Percentiles rank a stretch among this genome's conserved stretches.
These are phyloP conservation scores for Psilocybe mexicana DNA, from an alignment of 1,284 basidiomycete species.

Conservation along the genomic window DNA sequence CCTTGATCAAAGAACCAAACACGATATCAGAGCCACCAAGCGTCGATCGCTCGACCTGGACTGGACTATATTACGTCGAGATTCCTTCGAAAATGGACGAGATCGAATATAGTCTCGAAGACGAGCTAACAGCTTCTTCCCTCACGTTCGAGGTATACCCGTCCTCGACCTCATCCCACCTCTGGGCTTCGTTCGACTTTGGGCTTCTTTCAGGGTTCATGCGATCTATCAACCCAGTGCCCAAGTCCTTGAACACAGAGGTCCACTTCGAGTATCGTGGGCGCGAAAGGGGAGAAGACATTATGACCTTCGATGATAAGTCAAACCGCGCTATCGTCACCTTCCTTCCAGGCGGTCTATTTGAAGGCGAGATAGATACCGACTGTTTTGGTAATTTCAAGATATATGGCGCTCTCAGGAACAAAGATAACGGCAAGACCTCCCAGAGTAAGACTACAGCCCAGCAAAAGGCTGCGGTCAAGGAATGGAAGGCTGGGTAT, in stretches of 20 bases:
- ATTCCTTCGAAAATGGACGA: conserved; percentile 1
- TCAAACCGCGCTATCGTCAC: conserved; percentile 23
- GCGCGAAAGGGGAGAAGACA: conserved; percentile 19
- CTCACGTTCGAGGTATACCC: conserved; percentile 10
- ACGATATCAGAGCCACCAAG: neutral
- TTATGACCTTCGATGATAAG: conserved; percentile 21
- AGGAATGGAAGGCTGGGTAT: conserved; percentile 25
- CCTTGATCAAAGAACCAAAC: neutral
- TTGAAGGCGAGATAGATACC: conserved; percentile 22
- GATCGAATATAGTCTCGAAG: neutral
- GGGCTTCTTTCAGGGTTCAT: conserved; percentile 26
- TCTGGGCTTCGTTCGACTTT: conserved; percentile 31
- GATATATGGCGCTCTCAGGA: conserved; percentile 14
- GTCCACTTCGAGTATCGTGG: conserved; percentile 26
- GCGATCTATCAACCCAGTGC: conserved; percentile 20
- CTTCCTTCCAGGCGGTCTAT: conserved; percentile 25
- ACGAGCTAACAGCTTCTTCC: neutral
- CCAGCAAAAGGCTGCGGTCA: conserved; percentile 8
- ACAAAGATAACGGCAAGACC: conserved; percentile 2
- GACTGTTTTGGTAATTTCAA: conserved; percentile 15
- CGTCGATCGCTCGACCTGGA: conserved; percentile 1
- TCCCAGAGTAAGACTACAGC: neutral
- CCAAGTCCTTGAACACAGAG: conserved; percentile 13
- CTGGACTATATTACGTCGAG: conserved; percentile 4
- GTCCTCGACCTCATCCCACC: conserved; percentile 25